Evolutionary conservation across 2,329 filamentous ascomycete genomes (phyloP), one percentile per base, ranked within the genome.

Genomic region (Parastagonospora avenae): DNA sequence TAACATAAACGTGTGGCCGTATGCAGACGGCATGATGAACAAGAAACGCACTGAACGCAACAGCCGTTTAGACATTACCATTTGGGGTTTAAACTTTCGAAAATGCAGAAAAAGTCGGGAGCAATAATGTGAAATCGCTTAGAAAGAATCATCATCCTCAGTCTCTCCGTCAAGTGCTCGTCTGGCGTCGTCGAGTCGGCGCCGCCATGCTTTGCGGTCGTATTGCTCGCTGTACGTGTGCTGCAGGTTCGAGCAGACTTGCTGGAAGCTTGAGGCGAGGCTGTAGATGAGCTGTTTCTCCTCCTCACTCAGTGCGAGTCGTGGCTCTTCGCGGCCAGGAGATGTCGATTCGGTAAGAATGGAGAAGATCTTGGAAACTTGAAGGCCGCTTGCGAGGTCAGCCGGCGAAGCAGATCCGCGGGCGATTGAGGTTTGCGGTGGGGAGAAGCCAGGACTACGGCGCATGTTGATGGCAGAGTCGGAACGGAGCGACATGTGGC

Each of bases 111-210:
- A 44, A 35, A 11, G 3, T 41, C 47, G 46, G 52, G 27, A 55
- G 28, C 38, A 38, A 45, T n/a, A 48, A 19, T 11, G 19, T 46
- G 37, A 41, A 19, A 14, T 32, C 33, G 36, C 11, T 14, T 44
- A 62, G 45, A 68, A 69, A 7, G 64, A 59, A 27, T 59, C 52
- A 31, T 66, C 64, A 27, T 64, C 62, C 52, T 86, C 76, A 3
- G 54, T n/a, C 52, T 86, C 76, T 4, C 90, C 90, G 59, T 93
- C 90, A 28, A 96, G 77, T 3, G 90, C 82, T 45, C 84, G 81
- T 52, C 86, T 85, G 4, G 91, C 92, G 45, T 85, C 84, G 59
- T 95, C 90, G 43, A 96, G 80, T 59, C 89, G 81, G 56, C 88
- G 79, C 52, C 91, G 80, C 71, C 89, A 85, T 52, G 87, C 79